A percentile compares a stretch with the other conserved stretches of the same genome.
phyloP scores from a whole-genome alignment of 148 eudicot species.

The Rhododendron vialii region DNA sequence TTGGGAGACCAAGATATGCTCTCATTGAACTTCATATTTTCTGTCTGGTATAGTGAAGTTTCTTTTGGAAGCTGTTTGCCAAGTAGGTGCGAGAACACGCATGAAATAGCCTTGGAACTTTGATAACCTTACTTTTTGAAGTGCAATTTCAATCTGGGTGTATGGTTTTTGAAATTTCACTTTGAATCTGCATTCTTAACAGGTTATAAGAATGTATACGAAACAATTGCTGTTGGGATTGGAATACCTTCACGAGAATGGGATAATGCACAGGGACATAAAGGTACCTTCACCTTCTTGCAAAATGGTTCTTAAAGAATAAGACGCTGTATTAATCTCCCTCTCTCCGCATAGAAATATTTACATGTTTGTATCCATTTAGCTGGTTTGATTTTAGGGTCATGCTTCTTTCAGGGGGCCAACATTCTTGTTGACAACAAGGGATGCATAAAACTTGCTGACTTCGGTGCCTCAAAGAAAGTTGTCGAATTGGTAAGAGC shows the following conservation, averaged over 20 bases:
- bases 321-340: not conserved
- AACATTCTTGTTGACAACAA: conserved; percentile 95
- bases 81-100: not conserved
- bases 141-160: not conserved
- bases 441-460: conserved; percentile 95
- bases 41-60: conserved; percentile 1
- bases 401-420: conserved; percentile 61
- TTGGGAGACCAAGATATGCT: not conserved
- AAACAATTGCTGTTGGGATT: conserved; percentile 72
- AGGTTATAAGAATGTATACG: conserved; percentile 85
- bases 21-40: not conserved
- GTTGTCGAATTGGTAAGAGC: conserved; percentile 82
- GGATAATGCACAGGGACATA: conserved; percentile 84
- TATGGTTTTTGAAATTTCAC: not conserved
- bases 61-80: not conserved
- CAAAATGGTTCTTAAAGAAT: not conserved
- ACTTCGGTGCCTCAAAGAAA: conserved; percentile 98
- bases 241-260: conserved; percentile 76
- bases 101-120: conserved; percentile 1
- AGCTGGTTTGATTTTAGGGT: not conserved
- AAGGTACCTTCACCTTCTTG: conserved; percentile 40
- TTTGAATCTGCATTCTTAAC: conserved; percentile 9
- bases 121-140: not conserved
- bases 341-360: conserved; percentile 28
- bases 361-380: not conserved